Evolutionary conservation across 352 stramenopile species (phyloP), one percentile per base, ranked within the genome.

Genomic region (Blastocystis hominis): DNA sequence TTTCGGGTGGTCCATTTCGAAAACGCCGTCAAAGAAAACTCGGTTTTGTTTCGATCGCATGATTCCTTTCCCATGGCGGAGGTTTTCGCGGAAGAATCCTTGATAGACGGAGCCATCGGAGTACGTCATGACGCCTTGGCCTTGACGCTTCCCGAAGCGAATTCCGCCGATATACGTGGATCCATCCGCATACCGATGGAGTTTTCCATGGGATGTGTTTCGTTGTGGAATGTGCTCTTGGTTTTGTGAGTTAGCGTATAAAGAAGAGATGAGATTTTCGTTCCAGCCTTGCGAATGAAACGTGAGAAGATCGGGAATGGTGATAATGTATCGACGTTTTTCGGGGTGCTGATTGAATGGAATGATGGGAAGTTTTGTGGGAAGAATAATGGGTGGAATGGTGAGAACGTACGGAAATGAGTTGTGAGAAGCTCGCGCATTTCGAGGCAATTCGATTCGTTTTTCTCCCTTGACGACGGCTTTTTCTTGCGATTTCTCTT

Each of bases 31-130:
- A 42, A 80, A 80, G 44, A 63, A 80, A 7, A 50, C 30, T n/a
- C 15, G 30, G 70, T 46, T 46, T 5, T 64, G 53, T 47, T 64
- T 80, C 59, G 59, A 68, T 20, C 70, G 70, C 42, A 80, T 36
- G 15, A 54, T 30, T 6, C 70, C 70, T 4, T 54, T 61, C 3
- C 70, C 70, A 30, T 64, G 17, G 13, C 70, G 46, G 13, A 34
- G 2, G 42, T 80, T 80, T 34, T 80, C 70, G 30, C 4, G 13
- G 46, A 80, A 80, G n/a, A 44, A 15, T 24, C 70, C 70, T 42
- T 80, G 44, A n/a, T 80, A 80, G 3, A 17, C 50, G 10, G 70
- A 61, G 24, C 70, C 70, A 42, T 80, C 70, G 6, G 70, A 10
- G 30, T 80, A 80, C 3, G 50, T 64, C 42, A 80, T 15, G 3